Evolutionary conservation across 1,139 yeast genomes (phyloP).

Genomic region (Debaryomycetaceae sp.): DNA sequence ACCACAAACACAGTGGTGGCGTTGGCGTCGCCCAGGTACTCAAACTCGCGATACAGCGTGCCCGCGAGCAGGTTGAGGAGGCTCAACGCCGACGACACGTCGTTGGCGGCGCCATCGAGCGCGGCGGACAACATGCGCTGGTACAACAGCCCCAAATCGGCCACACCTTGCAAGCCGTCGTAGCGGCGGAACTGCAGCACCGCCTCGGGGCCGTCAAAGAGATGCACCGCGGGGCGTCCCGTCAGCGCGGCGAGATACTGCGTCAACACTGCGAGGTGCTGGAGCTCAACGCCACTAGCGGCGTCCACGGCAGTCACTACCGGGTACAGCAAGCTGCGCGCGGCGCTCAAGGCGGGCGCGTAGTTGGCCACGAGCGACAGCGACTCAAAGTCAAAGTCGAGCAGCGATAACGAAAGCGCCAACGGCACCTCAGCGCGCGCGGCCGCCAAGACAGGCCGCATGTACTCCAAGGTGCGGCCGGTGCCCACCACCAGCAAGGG

Average conservation of each 20-base stretch:
- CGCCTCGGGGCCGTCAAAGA: conserved; percentile 77
- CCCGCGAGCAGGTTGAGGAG: conserved; percentile 57
- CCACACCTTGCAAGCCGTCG: conserved; percentile 41
- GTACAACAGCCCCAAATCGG: conserved; percentile 40
- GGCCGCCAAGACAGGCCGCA: conserved; percentile 49
- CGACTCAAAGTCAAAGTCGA: conserved; percentile 56
- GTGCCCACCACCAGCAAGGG: conserved; percentile 58
- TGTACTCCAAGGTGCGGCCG: conserved; percentile 61
- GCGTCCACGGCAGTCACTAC: conserved; percentile 65
- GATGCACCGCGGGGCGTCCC: conserved; percentile 58
- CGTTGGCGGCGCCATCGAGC: conserved; percentile 17
- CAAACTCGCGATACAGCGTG: conserved; percentile 60
- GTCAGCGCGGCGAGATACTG: conserved; percentile 54
- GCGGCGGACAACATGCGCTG: conserved; percentile 25
- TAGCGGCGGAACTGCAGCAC: conserved; percentile 53
- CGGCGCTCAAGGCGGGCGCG: conserved; percentile 57
- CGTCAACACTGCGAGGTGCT: conserved; percentile 63
- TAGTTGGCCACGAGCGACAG: conserved; percentile 63
- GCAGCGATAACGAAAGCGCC: conserved; percentile 68
- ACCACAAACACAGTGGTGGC: conserved; percentile 74
- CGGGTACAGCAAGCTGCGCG: conserved; percentile 64
- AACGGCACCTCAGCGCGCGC: conserved; percentile 49
- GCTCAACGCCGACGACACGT: conserved; percentile 37
- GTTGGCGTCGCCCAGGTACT: conserved; percentile 57
- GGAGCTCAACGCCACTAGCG: conserved; percentile 50